These are phyloP conservation scores for Plantago lanceolata DNA, from an alignment of 305 asterid genomes.

Conservation along the genomic window DNA sequence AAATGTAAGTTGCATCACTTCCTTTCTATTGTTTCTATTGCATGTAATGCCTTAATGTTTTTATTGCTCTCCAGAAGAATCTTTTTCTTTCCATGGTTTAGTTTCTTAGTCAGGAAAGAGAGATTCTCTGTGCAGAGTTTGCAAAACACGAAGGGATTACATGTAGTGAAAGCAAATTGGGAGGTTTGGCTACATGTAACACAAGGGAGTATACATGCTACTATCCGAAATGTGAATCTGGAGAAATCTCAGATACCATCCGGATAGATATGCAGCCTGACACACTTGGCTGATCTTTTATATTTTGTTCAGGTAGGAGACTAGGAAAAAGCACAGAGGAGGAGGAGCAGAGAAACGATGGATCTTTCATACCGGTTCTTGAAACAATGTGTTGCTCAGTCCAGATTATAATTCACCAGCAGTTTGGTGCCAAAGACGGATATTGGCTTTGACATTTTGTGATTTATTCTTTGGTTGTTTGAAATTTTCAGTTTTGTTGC, in stretches of 20 bases:
- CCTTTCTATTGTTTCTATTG: background rate
- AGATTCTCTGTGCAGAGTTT: background rate
- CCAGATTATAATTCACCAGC: background rate
- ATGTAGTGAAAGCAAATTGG: no score
- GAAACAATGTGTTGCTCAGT: background rate
- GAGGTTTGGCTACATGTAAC: background rate
- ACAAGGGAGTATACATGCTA: background rate
- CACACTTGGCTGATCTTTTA: background rate
- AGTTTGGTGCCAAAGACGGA: background rate
- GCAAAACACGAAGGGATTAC: background rate
- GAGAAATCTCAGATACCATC: background rate
- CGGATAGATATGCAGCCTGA: background rate
- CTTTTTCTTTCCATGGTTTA: background rate
- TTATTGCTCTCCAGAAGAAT: background rate
- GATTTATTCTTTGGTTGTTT: constrained; percentile 1
- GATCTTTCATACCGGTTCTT: background rate
- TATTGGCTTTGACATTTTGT: background rate
- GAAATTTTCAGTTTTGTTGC: background rate
- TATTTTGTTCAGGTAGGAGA: background rate
- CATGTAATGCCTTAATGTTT: background rate
- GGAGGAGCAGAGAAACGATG: background rate
- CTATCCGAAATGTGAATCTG: background rate
- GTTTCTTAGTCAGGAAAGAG: background rate
- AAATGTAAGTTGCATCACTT: background rate
- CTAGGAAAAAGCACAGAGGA: background rate